Conservation (phyloP, 495 filamentous ascomycete species). For the Paragyromitra xinjiangensis region DNA sequence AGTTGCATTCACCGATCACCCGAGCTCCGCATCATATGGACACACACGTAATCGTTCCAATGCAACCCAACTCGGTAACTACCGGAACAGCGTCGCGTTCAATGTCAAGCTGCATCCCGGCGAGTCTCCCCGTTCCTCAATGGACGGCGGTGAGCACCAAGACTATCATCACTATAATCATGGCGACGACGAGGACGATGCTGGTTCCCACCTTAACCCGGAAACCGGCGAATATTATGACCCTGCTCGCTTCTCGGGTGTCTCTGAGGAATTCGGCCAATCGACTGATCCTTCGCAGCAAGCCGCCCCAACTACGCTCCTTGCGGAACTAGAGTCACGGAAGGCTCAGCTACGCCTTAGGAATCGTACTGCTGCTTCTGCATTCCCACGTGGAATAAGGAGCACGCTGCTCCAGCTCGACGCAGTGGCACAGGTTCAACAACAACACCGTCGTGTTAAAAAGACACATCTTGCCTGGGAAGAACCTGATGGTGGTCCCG, state of each 20-base stretch:
- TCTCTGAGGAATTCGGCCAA: slow-evolving; percentile 41
- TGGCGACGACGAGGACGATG: slow-evolving; percentile 31
- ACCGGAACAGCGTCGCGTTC: slow-evolving; percentile 54
- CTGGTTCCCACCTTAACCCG: slow-evolving; percentile 39
- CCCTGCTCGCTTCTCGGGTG: slow-evolving; percentile 34
- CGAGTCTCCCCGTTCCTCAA: slow-evolving; percentile 53
- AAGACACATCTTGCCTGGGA: slow-evolving; percentile 92
- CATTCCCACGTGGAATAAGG: slow-evolving; percentile 78
- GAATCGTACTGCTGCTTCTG: slow-evolving; percentile 71
- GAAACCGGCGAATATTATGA: slow-evolving; percentile 50
- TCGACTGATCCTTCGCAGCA: slow-evolving; percentile 29
- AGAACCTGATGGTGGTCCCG: slow-evolving; percentile 67
- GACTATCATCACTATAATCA: slow-evolving; percentile 45
- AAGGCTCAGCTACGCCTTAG: slow-evolving; percentile 84
- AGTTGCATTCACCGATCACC: slow-evolving; percentile 92
- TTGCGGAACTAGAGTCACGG: slow-evolving; percentile 89
- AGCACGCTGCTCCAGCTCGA: slow-evolving; percentile 92
- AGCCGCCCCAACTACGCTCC: slow-evolving; percentile 78
- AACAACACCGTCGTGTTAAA: slow-evolving; percentile 74
- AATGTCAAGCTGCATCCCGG: slow-evolving; percentile 55
- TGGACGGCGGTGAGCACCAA: slow-evolving; percentile 33
- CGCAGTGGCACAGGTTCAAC: slow-evolving; percentile 86
- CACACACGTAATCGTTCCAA: slow-evolving; percentile 44
- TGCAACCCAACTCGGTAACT: slow-evolving; percentile 44
- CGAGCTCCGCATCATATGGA: slow-evolving; percentile 61